Base-by-base conservation (phyloP, 768 basidiomycete species). In the Dictyophora rubrovolvata region DNA sequence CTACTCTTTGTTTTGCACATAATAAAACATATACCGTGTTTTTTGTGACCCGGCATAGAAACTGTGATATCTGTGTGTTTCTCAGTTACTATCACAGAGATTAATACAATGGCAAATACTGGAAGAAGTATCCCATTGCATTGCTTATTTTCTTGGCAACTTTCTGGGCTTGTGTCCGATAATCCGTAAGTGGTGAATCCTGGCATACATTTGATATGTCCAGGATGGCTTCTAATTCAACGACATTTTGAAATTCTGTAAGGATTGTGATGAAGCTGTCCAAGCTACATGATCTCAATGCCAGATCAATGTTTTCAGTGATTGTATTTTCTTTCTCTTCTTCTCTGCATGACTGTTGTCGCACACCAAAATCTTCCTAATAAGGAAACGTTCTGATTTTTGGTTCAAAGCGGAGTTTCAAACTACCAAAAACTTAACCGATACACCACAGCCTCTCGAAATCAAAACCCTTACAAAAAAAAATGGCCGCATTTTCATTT, bases 1-100 rank as follows among this genome's bases (percentile, higher is more conserved):
- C 33, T 53, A 42, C 18, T 56, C 28, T 16, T 14, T 42, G 34
- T 34, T 33, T 36, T 63, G 62, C 1, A 53, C 53, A 49, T 59
- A 61, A 28, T 59, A 9, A 37, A 58, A 60, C 6, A 20, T 17
- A 22, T 33, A 61, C 3, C 8, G 2, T n/a, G 51, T 53, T 17
- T 17, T 23, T 21, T 28, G 16, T 53, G 51, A 28, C 28, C 28
- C 7, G 28, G 28, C 28, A 28, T 28, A 28, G 28, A 7, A 28
- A 28, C 33, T 53, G 5, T 53, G 22, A 53, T 53, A 53, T 23
- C n/a, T n/a, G 20, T 17, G 14, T 21, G 3, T 2, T 20, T 5
- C 2, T 28, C 11, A 53, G 16, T n/a, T 16, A 53, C 1, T 23
- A 5, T 53, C n/a, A 53, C 17, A 23, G 2, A 5, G 16, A 53